Base-by-base conservation (phyloP, 306 rosid species). In the Sicyos baderoa region DNA sequence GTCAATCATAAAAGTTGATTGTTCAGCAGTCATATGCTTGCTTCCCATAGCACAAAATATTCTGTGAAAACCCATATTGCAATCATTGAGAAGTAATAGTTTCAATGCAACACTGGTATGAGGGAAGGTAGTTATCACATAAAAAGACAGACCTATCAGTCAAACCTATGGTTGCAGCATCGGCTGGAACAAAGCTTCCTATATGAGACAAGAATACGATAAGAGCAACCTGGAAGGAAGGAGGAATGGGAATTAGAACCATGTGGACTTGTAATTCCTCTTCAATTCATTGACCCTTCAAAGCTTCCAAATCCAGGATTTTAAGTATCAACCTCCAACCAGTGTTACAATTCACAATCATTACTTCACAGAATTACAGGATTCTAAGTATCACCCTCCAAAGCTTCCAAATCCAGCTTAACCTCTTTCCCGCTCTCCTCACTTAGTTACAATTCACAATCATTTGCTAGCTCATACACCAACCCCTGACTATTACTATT, bases 181-280 rank as follows among this genome's bases (percentile, higher is more conserved):
- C 98, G 29, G 98, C 97, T 7, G 98, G 98, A 75, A 93, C 96
- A 76, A 86, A 93, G 80, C 99, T 89, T 78, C 96, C 98, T 29
- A 93, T 88, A 79, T 93, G 98, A 52, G 98, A 77, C 73, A 93
- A 89, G 80, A 89, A 93, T 76, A 93, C 96, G 50, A 89, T 88
- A 77, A 89, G 73, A 74, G 98, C 98, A 64, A 89, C 96, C 98
- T 92, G 87, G 76, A 83, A 76, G 74, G 65, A 22, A 3, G 32
- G 21, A 44, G 71, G 25, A 66, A 32, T 42, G 40, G 19, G 40
- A 23, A 23, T 66, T 66, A 22, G 19, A 66, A 19, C 32, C 49
- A 22, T 21, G 21, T 13, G 12, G 19, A 19, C 18, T 17, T 35
- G 50, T 61, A 35, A 17, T 37, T 61, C 49, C 49, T 37, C 48